Evolutionary conservation across 768 basidiomycete species (phyloP).

Genomic region (Agaricus bisporus): DNA sequence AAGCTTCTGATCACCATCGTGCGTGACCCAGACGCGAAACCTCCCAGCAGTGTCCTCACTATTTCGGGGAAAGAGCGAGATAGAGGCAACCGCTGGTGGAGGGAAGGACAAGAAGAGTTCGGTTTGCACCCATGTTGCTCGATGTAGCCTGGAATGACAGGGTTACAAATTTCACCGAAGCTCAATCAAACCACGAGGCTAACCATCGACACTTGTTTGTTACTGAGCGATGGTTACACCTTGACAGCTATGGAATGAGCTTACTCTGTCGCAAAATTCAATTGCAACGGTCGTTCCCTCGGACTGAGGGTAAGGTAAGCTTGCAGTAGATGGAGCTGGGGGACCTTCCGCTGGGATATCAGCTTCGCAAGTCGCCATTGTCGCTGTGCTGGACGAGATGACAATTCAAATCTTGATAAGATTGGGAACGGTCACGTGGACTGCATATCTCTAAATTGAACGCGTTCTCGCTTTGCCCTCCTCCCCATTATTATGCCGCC

Average conservation of each 20-base stretch:
- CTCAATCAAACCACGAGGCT: slow-evolving; percentile 14
- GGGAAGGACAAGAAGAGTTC: slow-evolving; percentile 91
- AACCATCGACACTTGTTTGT: slow-evolving; percentile 71
- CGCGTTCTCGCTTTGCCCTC: slow-evolving; percentile 42
- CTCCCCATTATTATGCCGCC: neutral
- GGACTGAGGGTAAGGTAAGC: slow-evolving; percentile 49
- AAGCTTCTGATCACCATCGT: slow-evolving; percentile 30
- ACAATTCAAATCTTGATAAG: neutral
- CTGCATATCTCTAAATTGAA: slow-evolving; percentile 20
- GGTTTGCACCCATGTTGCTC: slow-evolving; percentile 91
- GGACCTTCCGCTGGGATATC: neutral
- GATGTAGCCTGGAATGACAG: slow-evolving; percentile 64
- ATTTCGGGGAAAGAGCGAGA: slow-evolving; percentile 71
- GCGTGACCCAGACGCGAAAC: slow-evolving; percentile 83
- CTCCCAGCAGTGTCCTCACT: slow-evolving; percentile 81
- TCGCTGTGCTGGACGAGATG: neutral
- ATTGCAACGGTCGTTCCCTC: slow-evolving; percentile 57
- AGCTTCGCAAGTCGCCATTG: slow-evolving; percentile 7
- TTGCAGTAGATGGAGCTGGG: neutral
- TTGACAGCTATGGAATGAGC: slow-evolving; percentile 19
- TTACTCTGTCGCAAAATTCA: slow-evolving; percentile 89
- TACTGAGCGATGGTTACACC: neutral
- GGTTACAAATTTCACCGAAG: neutral
- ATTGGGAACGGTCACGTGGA: slow-evolving; percentile 25
- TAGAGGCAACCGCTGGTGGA: slow-evolving; percentile 58